Conservation (phyloP, 352 stramenopile genomes). For the Phytopythium aichiense region DNA sequence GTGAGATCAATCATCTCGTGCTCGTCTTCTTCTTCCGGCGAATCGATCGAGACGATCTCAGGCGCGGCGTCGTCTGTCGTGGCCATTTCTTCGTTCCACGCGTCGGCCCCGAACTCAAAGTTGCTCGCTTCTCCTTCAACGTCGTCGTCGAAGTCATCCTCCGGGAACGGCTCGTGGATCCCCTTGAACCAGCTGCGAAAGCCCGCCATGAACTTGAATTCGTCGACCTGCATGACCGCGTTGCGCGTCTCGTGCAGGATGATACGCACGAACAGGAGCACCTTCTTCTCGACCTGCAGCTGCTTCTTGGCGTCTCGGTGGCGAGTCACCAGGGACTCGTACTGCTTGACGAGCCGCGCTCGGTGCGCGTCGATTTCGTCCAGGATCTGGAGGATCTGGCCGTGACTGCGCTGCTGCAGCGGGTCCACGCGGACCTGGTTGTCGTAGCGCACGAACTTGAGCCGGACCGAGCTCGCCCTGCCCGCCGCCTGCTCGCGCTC, state of each 20-base stretch:
- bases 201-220: slow-evolving; percentile 45
- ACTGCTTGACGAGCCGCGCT: slow-evolving; percentile 25
- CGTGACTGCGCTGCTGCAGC: slow-evolving; percentile 31
- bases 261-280: slow-evolving; percentile 58
- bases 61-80: background rate
- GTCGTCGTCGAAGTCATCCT: background rate
- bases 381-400: slow-evolving; percentile 41
- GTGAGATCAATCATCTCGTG: slow-evolving; percentile 19
- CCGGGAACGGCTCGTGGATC: slow-evolving; percentile 1
- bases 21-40: slow-evolving; percentile 4
- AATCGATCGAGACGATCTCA: slow-evolving; percentile 7
- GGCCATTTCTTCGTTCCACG: background rate
- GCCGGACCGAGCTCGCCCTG: slow-evolving; percentile 21
- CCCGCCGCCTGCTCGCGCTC: slow-evolving; percentile 21
- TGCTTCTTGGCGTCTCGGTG: slow-evolving; percentile 39
- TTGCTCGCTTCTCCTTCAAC: background rate
- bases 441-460: slow-evolving; percentile 64
- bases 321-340: slow-evolving; percentile 31
- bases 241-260: slow-evolving; percentile 25
- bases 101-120: slow-evolving; percentile 2
- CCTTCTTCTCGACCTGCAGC: slow-evolving; percentile 54
- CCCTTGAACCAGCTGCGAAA: slow-evolving; percentile 49
- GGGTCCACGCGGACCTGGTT: slow-evolving; percentile 29
- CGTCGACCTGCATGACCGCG: slow-evolving; percentile 32
- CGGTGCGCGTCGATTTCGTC: slow-evolving; percentile 34